Evolutionary conservation across 441 rosid species (phyloP).

Genomic region (Francoa sonchifolia): DNA sequence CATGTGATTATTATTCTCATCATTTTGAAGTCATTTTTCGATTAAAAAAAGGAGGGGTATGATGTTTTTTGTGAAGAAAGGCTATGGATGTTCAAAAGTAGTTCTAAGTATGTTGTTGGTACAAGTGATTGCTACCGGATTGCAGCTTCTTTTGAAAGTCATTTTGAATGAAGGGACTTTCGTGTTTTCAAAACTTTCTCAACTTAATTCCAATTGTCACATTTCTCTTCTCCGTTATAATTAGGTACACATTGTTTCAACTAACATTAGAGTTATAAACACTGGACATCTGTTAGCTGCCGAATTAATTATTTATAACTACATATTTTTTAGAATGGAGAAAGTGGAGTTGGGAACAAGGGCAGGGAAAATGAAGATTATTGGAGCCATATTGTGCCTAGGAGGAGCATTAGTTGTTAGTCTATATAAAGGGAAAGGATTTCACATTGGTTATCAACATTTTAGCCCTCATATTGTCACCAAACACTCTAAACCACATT

Average conservation of each 20-base stretch:
- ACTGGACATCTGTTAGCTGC: too few species aligned
- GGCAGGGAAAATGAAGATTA: constrained; percentile 24
- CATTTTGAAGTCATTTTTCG: too few species aligned
- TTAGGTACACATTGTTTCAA: constrained; percentile 21
- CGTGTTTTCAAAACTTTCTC: constrained; percentile 28
- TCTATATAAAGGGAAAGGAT: constrained; percentile 24
- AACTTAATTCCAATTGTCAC: constrained; percentile 30
- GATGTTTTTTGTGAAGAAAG: too few species aligned
- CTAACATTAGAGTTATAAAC: too few species aligned
- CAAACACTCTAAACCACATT: constrained; percentile 3
- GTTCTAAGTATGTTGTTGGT: constrained; percentile 35
- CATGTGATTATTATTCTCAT: too few species aligned
- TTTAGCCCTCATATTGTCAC: neutral
- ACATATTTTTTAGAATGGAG: constrained; percentile 18
- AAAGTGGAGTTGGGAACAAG: constrained; percentile 13
- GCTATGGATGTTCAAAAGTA: too few species aligned
- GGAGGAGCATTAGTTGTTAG: constrained; percentile 22
- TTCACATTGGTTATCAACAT: constrained; percentile 12
- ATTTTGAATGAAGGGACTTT: constrained; percentile 26
- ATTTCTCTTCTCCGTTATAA: constrained; percentile 19
- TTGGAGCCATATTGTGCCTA: constrained; percentile 24
- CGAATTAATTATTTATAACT: neutral
- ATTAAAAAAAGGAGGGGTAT: too few species aligned
- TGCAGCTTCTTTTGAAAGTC: constrained; percentile 30
- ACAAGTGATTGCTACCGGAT: constrained; percentile 26